Conservation (phyloP, 2,329 filamentous ascomycete species). For the Lithohypha guttulata region DNA sequence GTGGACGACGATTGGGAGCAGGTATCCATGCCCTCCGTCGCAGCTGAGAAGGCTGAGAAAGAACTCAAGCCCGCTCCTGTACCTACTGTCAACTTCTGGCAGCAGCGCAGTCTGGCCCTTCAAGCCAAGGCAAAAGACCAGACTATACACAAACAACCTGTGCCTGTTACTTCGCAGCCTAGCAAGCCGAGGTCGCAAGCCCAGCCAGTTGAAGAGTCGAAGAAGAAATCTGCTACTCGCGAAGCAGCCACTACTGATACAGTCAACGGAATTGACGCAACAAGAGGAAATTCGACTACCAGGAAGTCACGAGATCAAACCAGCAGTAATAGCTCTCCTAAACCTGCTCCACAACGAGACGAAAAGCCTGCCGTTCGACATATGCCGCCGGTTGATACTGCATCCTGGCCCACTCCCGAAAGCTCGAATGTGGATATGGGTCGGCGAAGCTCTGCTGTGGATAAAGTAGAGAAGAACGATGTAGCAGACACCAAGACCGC, state of each 20-base stretch:
- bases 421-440: constrained; percentile 65
- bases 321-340: constrained; percentile 21
- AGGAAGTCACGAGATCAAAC: constrained; percentile 11
- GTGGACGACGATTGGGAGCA: constrained; percentile 49
- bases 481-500: constrained; percentile 44
- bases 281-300: constrained; percentile 1
- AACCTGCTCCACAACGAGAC: constrained; percentile 25
- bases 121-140: constrained; percentile 39
- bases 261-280: constrained; percentile 7
- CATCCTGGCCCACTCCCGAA: constrained; percentile 85
- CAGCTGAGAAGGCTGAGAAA: constrained; percentile 46
- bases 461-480: constrained; percentile 42
- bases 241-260: constrained; percentile 11
- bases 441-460: constrained; percentile 48
- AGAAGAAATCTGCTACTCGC: constrained; percentile 12
- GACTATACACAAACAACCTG: constrained; percentile 21
- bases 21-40: constrained; percentile 38
- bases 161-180: constrained; percentile 11
- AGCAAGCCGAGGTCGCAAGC: constrained; percentile 22
- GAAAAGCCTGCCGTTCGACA: constrained; percentile 22
- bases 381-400: constrained; percentile 61
- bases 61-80: constrained; percentile 70
- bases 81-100: constrained; percentile 81
- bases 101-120: constrained; percentile 60
- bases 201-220: constrained; percentile 27